A percentile compares a stretch with the other conserved stretches of the same genome.
phyloP scores from a whole-genome alignment of 805 yeast species.

The Wickerhamomyces pijperi region DNA sequence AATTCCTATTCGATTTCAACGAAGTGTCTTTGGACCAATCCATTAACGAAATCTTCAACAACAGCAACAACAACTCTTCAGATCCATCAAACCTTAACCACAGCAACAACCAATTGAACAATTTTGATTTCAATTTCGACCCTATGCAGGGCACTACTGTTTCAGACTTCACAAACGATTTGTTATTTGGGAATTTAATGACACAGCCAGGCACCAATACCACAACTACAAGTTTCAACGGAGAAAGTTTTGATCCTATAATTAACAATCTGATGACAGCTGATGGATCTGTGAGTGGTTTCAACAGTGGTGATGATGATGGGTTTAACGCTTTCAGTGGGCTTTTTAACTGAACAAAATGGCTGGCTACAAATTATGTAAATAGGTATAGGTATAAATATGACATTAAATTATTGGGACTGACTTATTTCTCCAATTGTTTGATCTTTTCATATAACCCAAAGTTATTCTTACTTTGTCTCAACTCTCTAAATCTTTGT shows the following conservation, averaged over 20 bases:
- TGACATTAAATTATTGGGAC: too few species aligned
- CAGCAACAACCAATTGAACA: not conserved
- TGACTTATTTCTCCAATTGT: not conserved
- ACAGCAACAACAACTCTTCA: not conserved
- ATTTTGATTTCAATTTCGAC: not conserved
- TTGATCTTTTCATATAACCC: not conserved
- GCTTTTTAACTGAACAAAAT: too few species aligned
- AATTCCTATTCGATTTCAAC: not conserved
- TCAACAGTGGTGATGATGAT: not conserved
- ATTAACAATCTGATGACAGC: too few species aligned
- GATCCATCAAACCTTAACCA: too few species aligned
- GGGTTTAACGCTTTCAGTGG: not conserved
- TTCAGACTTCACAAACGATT: not conserved
- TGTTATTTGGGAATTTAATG: slow-evolving; percentile 2
- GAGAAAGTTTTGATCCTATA: too few species aligned
- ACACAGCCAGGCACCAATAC: too few species aligned
- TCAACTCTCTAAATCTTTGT: not conserved
- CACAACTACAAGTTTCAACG: too few species aligned
- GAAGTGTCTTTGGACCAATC: not conserved
- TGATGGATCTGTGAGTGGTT: too few species aligned
- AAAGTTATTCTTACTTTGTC: not conserved
- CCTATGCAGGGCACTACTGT: not conserved
- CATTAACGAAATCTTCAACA: not conserved
- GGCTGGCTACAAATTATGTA: too few species aligned
- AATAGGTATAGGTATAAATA: too few species aligned